Conservation (phyloP, 2,329 filamentous ascomycete species). For the Pyricularia sp. region DNA sequence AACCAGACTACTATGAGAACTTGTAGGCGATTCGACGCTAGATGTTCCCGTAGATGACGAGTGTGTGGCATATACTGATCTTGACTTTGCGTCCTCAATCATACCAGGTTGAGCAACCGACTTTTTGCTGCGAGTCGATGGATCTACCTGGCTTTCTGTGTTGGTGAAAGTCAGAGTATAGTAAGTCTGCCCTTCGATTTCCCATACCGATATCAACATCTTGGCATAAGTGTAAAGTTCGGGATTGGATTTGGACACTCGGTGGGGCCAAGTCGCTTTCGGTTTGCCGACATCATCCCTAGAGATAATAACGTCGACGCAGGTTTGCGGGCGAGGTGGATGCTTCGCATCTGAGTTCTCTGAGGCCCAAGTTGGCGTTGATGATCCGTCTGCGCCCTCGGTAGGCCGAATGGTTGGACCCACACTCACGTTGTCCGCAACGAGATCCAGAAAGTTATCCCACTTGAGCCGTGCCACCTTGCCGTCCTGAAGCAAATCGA, state of each 20-base stretch:
- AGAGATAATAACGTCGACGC: conserved; percentile 56
- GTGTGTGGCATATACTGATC: conserved; percentile 28
- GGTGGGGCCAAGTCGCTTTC: conserved; percentile 6
- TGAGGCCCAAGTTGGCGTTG: conserved; percentile 13
- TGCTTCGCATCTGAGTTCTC: conserved; percentile 18
- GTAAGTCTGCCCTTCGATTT: conserved; percentile 53
- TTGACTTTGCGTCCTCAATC: conserved; percentile 33
- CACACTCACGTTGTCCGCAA: conserved; percentile 30
- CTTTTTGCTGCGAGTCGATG: conserved; percentile 20
- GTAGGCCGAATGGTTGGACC: conserved; percentile 5
- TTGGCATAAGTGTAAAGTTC: conserved; percentile 41
- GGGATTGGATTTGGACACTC: neutral
- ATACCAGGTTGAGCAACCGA: conserved; percentile 24
- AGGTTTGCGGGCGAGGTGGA: conserved; percentile 10
- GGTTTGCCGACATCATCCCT: conserved; percentile 30
- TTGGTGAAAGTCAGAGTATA: conserved; percentile 66
- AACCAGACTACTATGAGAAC: conserved; percentile 28
- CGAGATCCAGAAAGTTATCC: conserved; percentile 43
- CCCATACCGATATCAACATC: conserved; percentile 68
- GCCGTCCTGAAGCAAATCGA: conserved; percentile 61
- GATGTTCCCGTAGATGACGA: conserved; percentile 24
- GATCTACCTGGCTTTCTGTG: conserved; percentile 27
- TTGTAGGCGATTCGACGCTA: conserved; percentile 23
- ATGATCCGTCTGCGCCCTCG: conserved; percentile 4
- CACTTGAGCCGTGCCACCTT: conserved; percentile 44